Evolutionary conservation across 371 early-diverging fungal genomes (phyloP), one percentile per base, ranked within the genome.

Genomic region (Mucor irregularis): DNA sequence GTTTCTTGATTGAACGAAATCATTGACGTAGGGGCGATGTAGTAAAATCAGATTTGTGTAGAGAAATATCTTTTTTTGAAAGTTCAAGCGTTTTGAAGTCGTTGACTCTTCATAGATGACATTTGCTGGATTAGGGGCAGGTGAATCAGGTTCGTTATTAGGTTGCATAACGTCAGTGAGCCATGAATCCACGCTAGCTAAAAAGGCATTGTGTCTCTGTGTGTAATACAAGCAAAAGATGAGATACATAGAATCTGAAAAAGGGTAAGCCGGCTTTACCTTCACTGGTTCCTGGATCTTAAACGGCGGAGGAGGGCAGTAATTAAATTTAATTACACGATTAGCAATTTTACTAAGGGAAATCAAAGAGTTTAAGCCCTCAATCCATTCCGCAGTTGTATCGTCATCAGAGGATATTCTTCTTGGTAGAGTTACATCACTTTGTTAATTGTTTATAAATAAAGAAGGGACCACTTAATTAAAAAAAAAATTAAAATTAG

Each of bases 11-110:
- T 55, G 14, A 31, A 57, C 13, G 2, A 30, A 37, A 24, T 78
- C 71, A 21, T 69, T 55, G 24, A 75, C 61, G 47, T 73, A 73
- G 3, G 79, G 79, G 17, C 69, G 61, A 49, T 78, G 79, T 17
- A 78, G 34, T 2, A 78, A 38, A 1, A 78, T 71, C 47, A 78
- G 28, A 19, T 66, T 62, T 17, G 69, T 60, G 16, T 69, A 63
- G 8, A 61, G 16, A 43, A 61, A 60, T 22, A 56, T 39, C 31
- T 49, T 25, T 17, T 66, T 66, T 17, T 66, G 56, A 26, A 58
- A 49, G 9, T 29, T 19, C 19, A 63, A 42, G 10, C 61, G 52
- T 38, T 38, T 56, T 4, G 49, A 29, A 3, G 49, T 48, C 16
- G 4, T 14, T 4, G 40, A 30, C 30, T 55, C 47, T 34, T 49